phyloP scores from a whole-genome alignment of 306 rosid species.

The Prunus armeniaca region DNA sequence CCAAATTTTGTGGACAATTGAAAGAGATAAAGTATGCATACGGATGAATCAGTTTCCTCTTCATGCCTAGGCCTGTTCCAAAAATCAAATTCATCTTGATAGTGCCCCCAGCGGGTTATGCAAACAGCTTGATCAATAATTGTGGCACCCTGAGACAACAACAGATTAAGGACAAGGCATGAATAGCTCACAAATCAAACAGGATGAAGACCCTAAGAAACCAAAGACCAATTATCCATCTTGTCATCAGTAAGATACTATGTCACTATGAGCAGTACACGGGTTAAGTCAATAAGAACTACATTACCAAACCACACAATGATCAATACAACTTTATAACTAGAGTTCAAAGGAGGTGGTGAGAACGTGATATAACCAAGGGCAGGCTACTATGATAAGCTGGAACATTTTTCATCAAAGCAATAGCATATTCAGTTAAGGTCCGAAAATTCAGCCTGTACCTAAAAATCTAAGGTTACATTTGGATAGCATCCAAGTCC shows the following conservation, averaged over 20 bases:
- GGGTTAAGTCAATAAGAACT: background rate
- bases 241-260: background rate
- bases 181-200: constrained; percentile 4
- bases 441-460: background rate
- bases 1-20: background rate
- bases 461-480: background rate
- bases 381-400: background rate
- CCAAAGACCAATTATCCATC: background rate
- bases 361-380: background rate
- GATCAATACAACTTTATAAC: background rate
- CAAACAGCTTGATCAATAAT: constrained; percentile 87
- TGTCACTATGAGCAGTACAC: background rate
- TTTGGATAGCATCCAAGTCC: background rate
- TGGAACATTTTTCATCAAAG: background rate
- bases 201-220: background rate
- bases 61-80: constrained; percentile 58
- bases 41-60: constrained; percentile 49
- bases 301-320: background rate
- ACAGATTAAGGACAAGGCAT: constrained; percentile 9
- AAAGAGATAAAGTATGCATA: constrained; percentile 27
- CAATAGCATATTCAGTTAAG: background rate
- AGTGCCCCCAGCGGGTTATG: constrained; percentile 89
- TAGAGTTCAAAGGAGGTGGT: background rate
- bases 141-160: constrained; percentile 73
- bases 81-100: constrained; percentile 62